A percentile compares a stretch with the other conserved stretches of the same genome.
Conservation (phyloP, 2,329 filamentous ascomycete species). For the Colletotrichum lindemuthianum region DNA sequence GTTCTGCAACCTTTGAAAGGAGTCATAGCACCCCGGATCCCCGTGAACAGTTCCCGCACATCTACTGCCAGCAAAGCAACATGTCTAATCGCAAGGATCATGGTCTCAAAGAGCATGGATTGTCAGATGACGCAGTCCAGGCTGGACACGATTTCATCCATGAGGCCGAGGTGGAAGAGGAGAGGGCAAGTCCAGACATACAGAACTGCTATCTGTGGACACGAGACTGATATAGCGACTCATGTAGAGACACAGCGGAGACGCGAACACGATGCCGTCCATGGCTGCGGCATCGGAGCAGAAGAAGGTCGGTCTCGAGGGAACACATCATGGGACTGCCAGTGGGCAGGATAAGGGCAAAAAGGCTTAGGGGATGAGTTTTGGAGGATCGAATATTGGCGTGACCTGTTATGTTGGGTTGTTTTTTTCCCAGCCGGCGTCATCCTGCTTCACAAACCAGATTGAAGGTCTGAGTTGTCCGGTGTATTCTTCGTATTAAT, state of each 20-base stretch:
- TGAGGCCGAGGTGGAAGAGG: slow-evolving; percentile 46
- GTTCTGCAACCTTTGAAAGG: too few species aligned
- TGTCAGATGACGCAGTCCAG: slow-evolving; percentile 40
- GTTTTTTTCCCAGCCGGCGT: neutral
- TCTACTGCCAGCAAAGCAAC: neutral
- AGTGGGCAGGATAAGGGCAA: slow-evolving; percentile 16
- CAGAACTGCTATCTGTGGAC: too few species aligned
- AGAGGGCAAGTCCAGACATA: slow-evolving; percentile 38
- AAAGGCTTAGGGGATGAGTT: neutral
- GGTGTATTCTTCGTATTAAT: neutral
- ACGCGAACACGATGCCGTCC: slow-evolving; percentile 16
- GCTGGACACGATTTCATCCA: slow-evolving; percentile 47
- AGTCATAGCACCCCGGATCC: neutral
- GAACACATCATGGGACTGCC: neutral
- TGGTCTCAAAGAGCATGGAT: slow-evolving; percentile 22
- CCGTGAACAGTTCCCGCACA: neutral
- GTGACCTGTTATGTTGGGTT: neutral
- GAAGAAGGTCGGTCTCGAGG: slow-evolving; percentile 12
- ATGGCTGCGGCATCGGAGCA: slow-evolving; percentile 13
- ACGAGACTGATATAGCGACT: neutral
- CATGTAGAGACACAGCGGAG: slow-evolving; percentile 22
- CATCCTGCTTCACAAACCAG: neutral
- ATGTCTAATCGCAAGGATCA: slow-evolving; percentile 28
- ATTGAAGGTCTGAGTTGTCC: slow-evolving; percentile 1
- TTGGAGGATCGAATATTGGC: neutral